phyloP scores from a whole-genome alignment of 768 basidiomycete genomes.

The Suillus tomentosus region DNA sequence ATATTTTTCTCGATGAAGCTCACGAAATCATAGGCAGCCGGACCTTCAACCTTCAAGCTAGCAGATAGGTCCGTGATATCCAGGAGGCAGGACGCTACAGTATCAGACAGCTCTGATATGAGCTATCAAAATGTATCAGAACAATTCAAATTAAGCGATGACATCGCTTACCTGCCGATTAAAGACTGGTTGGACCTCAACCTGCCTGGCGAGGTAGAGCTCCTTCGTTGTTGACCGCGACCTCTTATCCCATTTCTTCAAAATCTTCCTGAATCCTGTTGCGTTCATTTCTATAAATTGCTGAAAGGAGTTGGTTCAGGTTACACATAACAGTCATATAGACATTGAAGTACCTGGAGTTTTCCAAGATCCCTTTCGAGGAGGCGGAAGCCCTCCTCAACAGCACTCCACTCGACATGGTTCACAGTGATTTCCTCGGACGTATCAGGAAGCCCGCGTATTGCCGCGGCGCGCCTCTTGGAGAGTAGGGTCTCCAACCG shows the following conservation, averaged over 20 bases:
- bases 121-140: slow-evolving; percentile 51
- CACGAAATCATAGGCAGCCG: slow-evolving; percentile 74
- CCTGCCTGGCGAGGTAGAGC: slow-evolving; percentile 92
- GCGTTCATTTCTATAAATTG: slow-evolving; percentile 98
- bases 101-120: slow-evolving; percentile 93
- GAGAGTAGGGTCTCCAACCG: slow-evolving; percentile 92
- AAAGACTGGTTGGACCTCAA: slow-evolving; percentile 98
- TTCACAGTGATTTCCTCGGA: slow-evolving; percentile 54
- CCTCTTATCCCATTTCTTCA: slow-evolving; percentile 98
- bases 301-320: slow-evolving; percentile 44
- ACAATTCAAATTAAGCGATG: slow-evolving; percentile 13
- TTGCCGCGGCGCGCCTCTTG: slow-evolving; percentile 84
- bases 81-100: slow-evolving; percentile 80
- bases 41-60: slow-evolving; percentile 77
- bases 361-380: slow-evolving; percentile 94
- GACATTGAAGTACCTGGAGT: slow-evolving; percentile 67
- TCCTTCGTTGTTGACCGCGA: slow-evolving; percentile 96
- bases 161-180: slow-evolving; percentile 76
- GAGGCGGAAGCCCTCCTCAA: slow-evolving; percentile 94
- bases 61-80: slow-evolving; percentile 77
- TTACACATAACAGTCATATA: slow-evolving; percentile 16
- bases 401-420: slow-evolving; percentile 92
- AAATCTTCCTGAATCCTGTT: slow-evolving; percentile 93
- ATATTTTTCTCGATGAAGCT: slow-evolving; percentile 62
- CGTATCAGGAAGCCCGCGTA: slow-evolving; percentile 69